Base-by-base conservation (phyloP, 164 flowering plant species). In the Pachysandra terminalis region DNA sequence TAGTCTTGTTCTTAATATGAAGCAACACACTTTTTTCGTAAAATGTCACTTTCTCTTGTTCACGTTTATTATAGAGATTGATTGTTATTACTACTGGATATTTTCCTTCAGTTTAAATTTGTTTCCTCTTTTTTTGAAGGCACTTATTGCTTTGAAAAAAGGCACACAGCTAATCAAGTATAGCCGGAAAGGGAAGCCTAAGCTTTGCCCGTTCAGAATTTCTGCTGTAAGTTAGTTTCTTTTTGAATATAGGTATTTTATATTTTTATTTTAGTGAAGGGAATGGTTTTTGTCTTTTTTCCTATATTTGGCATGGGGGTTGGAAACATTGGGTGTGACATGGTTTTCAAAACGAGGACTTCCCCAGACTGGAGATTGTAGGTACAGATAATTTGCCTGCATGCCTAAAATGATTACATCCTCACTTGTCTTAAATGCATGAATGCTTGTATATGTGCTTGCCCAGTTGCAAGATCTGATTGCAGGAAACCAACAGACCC, bases 171-270 rank as follows among this genome's bases (percentile, higher is more conserved):
- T 93, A 63, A 73, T 91, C 81, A 93, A 93, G 87, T 90, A 91
- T 61, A 83, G 96, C 73, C 81, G 98, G 70, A 84, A 93, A 82
- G 97, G 97, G 68, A 93, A 88, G 81, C 98, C 98, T 19, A 93
- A 91, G 75, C 78, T 91, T 73, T 80, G 93, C 64, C 81, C 88
- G 21, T 93, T 93, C 83, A 84, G 96, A 82, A 66, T 90, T 66
- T 91, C 98, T 75, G 48, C 87, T 63, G 98, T 91, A 73, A 87
- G 87, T 77, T 63, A 55, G 21, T 22, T 41, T 25, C n/a, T 26
- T 24, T 37, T 7, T 24, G n/a, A 41, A 10, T 35, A 56, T 19
- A 9, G 53, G 23, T 57, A 25, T 40, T 16, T 19, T 21, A 22
- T 40, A 3, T n/a, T 19, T 37, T 56, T 22, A 9, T 37, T 35